Base-by-base conservation (phyloP, 441 rosid species). In the Macaranga tanarius region DNA sequence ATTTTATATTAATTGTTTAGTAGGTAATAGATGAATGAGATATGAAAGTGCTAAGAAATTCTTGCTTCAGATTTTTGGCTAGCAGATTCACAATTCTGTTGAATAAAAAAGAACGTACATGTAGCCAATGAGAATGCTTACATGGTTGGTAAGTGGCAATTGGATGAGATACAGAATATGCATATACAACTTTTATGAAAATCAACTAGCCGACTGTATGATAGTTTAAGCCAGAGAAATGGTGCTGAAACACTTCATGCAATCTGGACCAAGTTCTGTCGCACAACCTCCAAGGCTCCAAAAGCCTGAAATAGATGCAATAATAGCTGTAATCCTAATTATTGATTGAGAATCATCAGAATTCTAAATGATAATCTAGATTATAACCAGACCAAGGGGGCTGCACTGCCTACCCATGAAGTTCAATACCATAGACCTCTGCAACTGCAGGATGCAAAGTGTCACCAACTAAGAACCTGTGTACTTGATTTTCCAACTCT, bases 401-500 rank as follows among this genome's bases (percentile, higher is more conserved):
- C 52, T 63, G 75, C 63, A 40, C 0, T 38, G 67, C 51, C 55
- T 63, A 40, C 20, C 25, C 52, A 42, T 72, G 54, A 63, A 72
- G n/a, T n/a, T n/a, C 19, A 19, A 54, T 17, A 1, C 40, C n/a
- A 20, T n/a, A 40, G 31, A 69, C 62, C 50, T 55, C 72, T 13
- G 22, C 51, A 54, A 26, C 34, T 69, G 62, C 62, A 40, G 62
- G 38, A 69, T 69, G 62, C n/a, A 31, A 68, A 59, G 47, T 7
- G 12, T 42, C 47, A 7, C 47, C 47, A 10, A 42, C 47, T 42
- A 42, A 42, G 47, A 68, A 40, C 62, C 42, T 55, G 17, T 68
- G 72, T 19, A 55, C 72, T 68, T 68, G 15, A 23, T 68, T 55
- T 38, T 66, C 70, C 44, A 66, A 47, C 40, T 66, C 70, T 66